These are phyloP conservation scores for Lactarius sanguifluus DNA, from an alignment of 768 basidiomycete genomes.

Conservation along the genomic window DNA sequence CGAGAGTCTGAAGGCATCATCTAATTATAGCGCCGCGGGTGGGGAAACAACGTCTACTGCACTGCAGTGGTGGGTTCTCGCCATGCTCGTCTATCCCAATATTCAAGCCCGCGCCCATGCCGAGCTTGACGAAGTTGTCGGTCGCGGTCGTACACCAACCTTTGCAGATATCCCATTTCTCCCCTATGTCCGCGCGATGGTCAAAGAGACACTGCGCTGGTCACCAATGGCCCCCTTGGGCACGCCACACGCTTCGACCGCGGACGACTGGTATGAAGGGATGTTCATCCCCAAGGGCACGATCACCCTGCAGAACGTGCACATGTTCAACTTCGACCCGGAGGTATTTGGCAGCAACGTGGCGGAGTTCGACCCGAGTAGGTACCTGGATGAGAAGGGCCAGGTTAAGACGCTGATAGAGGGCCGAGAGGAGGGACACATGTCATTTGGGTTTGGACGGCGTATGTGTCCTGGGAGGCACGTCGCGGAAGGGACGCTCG, in stretches of 20 bases:
- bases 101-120: slow-evolving; percentile 40
- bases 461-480: slow-evolving; percentile 37
- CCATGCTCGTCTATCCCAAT: slow-evolving; percentile 42
- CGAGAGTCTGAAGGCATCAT: neutral
- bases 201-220: slow-evolving; percentile 39
- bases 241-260: neutral
- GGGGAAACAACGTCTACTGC: slow-evolving; percentile 24
- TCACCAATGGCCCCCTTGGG: slow-evolving; percentile 31
- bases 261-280: slow-evolving; percentile 22
- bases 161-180: slow-evolving; percentile 36
- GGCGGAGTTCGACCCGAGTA: neutral
- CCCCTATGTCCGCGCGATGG: slow-evolving; percentile 40
- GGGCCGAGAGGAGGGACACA: slow-evolving; percentile 34
- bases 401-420: slow-evolving; percentile 13
- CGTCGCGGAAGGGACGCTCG: slow-evolving; percentile 36
- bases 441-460: slow-evolving; percentile 34
- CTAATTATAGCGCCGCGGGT: neutral
- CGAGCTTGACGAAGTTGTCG: slow-evolving; percentile 43
- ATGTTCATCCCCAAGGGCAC: slow-evolving; percentile 25
- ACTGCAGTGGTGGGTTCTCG: slow-evolving; percentile 40
- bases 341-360: neutral
- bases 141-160: slow-evolving; percentile 39
- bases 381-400: slow-evolving; percentile 13
- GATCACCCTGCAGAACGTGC: slow-evolving; percentile 5
- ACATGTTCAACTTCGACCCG: neutral